These are phyloP conservation scores for Elongisporangium anandrum DNA, from an alignment of 352 stramenopile species.

Conservation along the genomic window DNA sequence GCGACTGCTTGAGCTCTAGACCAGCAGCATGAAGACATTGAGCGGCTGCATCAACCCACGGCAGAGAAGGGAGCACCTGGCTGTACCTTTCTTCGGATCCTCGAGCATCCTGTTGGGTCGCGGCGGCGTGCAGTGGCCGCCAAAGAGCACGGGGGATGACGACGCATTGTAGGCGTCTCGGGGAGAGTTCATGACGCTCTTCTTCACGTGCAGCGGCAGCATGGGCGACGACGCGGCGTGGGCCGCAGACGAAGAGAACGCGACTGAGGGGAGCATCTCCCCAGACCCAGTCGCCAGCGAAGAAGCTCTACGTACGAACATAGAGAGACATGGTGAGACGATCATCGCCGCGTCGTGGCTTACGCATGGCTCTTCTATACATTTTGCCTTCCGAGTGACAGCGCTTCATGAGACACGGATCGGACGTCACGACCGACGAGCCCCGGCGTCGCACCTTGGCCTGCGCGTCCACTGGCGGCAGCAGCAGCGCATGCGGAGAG, in stretches of 20 bases:
- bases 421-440: conserved; percentile 16
- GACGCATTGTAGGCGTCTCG: conserved; percentile 14
- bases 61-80: background rate
- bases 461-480: conserved; percentile 35
- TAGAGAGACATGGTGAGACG: background rate
- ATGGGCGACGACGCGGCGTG: conserved; percentile 4
- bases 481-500: conserved; percentile 1
- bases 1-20: background rate
- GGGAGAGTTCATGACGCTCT: conserved; percentile 25
- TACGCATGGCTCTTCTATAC: conserved; percentile 21
- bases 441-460: conserved; percentile 46
- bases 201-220: conserved; percentile 16
- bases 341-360: conserved; percentile 10
- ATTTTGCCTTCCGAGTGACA: conserved; percentile 73
- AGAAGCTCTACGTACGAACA: background rate
- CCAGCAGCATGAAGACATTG: background rate
- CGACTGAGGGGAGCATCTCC: background rate
- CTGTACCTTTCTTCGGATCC: background rate
- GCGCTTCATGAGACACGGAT: conserved; percentile 36
- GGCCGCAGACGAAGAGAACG: background rate
- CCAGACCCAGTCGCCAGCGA: background rate
- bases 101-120: background rate
- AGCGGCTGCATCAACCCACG: background rate
- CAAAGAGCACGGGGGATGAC: conserved; percentile 3
- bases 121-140: background rate